Evolutionary conservation across 306 rosid species (phyloP).

Genomic region (Cucurbita moschata): DNA sequence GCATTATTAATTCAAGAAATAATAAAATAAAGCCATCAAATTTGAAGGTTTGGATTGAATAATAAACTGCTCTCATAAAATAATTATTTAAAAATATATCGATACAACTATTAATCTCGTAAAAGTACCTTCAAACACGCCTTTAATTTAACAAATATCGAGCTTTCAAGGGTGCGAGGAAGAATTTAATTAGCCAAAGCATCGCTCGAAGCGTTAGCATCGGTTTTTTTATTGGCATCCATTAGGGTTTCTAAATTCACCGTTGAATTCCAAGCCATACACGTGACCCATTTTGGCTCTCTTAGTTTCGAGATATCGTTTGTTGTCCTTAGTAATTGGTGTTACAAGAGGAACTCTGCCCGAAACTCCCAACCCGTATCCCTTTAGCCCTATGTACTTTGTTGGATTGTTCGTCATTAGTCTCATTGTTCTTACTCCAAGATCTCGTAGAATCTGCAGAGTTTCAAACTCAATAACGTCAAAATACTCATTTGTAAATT

Average conservation of each 20-base stretch:
- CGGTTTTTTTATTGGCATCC: slow-evolving; percentile 16
- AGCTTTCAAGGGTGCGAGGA: neutral
- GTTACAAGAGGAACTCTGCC: slow-evolving; percentile 63
- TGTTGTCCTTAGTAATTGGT: slow-evolving; percentile 64
- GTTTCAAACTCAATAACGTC: neutral
- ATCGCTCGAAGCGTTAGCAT: neutral
- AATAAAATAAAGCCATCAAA: neutral
- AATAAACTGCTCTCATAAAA: neutral
- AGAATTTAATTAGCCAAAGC: neutral
- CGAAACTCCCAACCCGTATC: slow-evolving; percentile 54
- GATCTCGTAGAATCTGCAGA: slow-evolving; percentile 48
- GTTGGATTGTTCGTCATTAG: slow-evolving; percentile 87
- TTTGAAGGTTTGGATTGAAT: neutral
- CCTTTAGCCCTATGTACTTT: slow-evolving; percentile 69
- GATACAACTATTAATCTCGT: too few species aligned
- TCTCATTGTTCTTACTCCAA: slow-evolving; percentile 69
- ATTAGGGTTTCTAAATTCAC: slow-evolving; percentile 18
- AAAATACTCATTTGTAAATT: neutral
- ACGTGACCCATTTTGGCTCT: slow-evolving; percentile 67
- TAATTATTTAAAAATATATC: too few species aligned
- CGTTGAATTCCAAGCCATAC: slow-evolving; percentile 30
- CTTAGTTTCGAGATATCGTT: slow-evolving; percentile 55
- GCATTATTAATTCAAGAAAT: neutral
- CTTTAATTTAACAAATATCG: neutral
- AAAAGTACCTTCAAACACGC: neutral